These are phyloP conservation scores for Didymella pomorum DNA, from an alignment of 2,329 filamentous ascomycete genomes.

Conservation along the genomic window DNA sequence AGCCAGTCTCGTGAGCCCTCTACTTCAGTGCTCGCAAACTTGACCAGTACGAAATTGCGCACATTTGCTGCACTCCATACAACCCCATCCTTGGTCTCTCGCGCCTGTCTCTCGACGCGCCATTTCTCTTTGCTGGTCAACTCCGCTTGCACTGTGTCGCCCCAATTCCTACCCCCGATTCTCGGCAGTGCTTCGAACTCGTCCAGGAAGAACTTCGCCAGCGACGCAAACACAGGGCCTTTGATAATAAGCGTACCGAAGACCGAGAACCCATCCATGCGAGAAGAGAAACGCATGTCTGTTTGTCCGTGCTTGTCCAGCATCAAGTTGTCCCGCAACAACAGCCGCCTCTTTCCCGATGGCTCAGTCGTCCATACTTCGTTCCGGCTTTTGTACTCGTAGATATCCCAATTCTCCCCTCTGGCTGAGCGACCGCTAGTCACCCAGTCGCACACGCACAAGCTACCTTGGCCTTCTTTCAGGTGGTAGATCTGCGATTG, in stretches of 20 bases:
- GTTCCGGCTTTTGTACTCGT: conserved; percentile 81
- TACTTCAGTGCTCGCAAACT: conserved; percentile 83
- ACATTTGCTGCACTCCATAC: conserved; percentile 52
- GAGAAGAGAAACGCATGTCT: conserved; percentile 44
- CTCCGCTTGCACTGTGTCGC: conserved; percentile 51
- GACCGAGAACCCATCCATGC: conserved; percentile 78
- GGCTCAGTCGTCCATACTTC: conserved; percentile 73
- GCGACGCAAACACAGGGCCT: conserved; percentile 70
- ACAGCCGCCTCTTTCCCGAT: conserved; percentile 62
- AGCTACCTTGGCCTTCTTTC: conserved; percentile 58
- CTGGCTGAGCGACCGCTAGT: conserved; percentile 84
- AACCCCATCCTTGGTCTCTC: conserved; percentile 59
- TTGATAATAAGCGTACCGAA: conserved; percentile 86
- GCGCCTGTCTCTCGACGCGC: conserved; percentile 62
- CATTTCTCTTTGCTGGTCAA: conserved; percentile 55
- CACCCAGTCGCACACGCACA: conserved; percentile 94
- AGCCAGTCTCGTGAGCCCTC: conserved; percentile 86
- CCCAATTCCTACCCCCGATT: conserved; percentile 83
- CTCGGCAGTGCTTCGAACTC: conserved; percentile 82
- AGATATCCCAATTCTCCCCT: conserved; percentile 88
- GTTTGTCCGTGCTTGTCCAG: conserved; percentile 64
- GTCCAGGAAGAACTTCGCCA: conserved; percentile 77
- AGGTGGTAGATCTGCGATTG: conserved; percentile 80
- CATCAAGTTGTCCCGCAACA: conserved; percentile 86
- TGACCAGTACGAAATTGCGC: conserved; percentile 81